Base-by-base conservation (phyloP, 176 grass and related monocot species). In the Aegilops bicornis region DNA sequence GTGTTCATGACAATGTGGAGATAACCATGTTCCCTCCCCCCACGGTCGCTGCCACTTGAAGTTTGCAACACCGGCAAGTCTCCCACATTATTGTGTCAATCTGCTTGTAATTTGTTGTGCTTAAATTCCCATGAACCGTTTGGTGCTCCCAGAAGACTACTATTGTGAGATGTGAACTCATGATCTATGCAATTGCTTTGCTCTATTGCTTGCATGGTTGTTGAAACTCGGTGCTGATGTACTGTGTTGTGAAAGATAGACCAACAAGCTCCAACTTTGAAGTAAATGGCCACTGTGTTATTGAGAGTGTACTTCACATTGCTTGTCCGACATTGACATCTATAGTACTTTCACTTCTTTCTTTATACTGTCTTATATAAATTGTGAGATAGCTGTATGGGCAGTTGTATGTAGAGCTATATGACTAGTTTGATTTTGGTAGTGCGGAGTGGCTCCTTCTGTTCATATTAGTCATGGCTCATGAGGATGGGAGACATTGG, bases 1-100 rank as follows among this genome's bases (percentile, higher is more conserved):
- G 96, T 62, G 96, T 92, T 45, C 96, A 98, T 52, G 96, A 94
- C 91, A 94, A 95, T 73, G 93, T 94, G 64, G 93, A 98, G 78
- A 95, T 98, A 86, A 89, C 37, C 25, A 81, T 98, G 39, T 64
- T 92, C 70, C 91, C 89, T 43, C 82, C 93, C 37, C 81, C 91
- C 0, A n/a, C 42, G 0, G 79, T 92, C 8, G 69, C 87, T 68
- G 83, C 81, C 31, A 47, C 86, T 79, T 91, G 69, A 87, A 50
- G 47, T 39, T 19, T 30, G 27, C 42, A 58, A 12, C 14, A 11
- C 9, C 54, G 48, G 20, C 52, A 54, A 77, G 54, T 25, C 66
- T 52, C n/a, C 52, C 16, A 78, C 58, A 20, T 23, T 22, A 24
- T 64, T 62, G 6, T 58, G 0, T 10, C 40, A 19, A 14, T 79